phyloP scores from a whole-genome alignment of 1,139 yeast genomes.

The Spathaspora sp. region DNA sequence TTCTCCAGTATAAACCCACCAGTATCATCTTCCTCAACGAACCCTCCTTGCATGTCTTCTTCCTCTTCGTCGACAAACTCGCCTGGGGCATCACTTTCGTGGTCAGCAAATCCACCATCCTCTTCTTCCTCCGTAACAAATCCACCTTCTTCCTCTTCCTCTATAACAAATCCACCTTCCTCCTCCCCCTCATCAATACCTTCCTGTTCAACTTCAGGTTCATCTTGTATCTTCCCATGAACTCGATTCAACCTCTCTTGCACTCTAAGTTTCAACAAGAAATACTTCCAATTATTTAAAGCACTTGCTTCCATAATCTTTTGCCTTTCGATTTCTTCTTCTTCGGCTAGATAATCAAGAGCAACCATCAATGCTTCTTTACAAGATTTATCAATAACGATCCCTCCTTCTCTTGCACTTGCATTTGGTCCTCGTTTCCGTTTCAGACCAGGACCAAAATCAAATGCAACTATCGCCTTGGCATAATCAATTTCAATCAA shows the following conservation, averaged over 20 bases:
- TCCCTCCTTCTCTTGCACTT: conserved; percentile 57
- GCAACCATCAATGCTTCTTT: conserved; percentile 65
- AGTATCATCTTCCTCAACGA: background rate
- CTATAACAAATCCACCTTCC: conserved; percentile 13
- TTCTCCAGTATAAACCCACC: conserved; percentile 8
- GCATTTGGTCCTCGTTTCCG: conserved; percentile 54
- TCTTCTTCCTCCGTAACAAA: conserved; percentile 11
- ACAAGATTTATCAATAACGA: conserved; percentile 65
- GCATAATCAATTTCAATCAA: conserved; percentile 76
- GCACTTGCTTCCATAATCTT: conserved; percentile 51
- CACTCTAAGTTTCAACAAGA: conserved; percentile 71
- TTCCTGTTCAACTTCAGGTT: conserved; percentile 6
- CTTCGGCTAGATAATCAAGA: conserved; percentile 53
- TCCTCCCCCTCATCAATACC: conserved; percentile 5
- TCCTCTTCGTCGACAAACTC: background rate
- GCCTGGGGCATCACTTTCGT: no score
- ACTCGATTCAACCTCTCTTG: conserved; percentile 60
- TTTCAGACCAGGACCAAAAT: conserved; percentile 44
- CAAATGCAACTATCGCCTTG: conserved; percentile 84
- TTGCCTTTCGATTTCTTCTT: conserved; percentile 51
- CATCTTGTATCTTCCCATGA: conserved; percentile 56
- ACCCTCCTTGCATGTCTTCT: background rate
- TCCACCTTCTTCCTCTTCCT: conserved; percentile 12
- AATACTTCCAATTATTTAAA: conserved; percentile 68
- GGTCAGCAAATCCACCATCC: conserved; percentile 13